Base-by-base conservation (phyloP, 352 stramenopile genomes). In the Phytopythium delawarense region DNA sequence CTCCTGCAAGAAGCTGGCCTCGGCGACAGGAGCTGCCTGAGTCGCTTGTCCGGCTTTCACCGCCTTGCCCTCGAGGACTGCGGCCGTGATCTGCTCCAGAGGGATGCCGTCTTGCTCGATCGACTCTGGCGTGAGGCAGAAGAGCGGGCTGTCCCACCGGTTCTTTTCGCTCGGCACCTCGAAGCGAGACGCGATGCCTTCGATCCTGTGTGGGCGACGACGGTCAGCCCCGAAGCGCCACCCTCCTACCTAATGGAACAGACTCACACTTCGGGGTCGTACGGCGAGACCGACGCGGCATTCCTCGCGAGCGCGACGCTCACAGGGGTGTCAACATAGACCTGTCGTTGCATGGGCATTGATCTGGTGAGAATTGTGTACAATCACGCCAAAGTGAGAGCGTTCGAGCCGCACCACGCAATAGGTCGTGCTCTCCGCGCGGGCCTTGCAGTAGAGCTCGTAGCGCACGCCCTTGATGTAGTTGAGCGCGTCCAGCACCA, bases 401-500 rank as follows among this genome's bases (percentile, higher is more conserved):
- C 42, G n/a, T 20, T 54, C 42, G 7, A 35, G 28, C 49, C 69
- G 57, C 59, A 87, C 73, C 59, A 98, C 88, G 52, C 92, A 96
- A 74, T 98, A 96, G 12, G 83, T 89, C 59, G 94, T 92, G 69
- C 78, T 90, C 63, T 92, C 82, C 28, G 92, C 88, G 49, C 96
- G 97, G 6, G 90, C 91, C 52, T 97, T 92, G 77, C 94, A 98
- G 70, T 97, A 97, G 35, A 98, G 77, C 71, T 98, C 92, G 72
- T 98, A 98, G 51, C 93, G 79, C 76, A 91, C 97, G 55, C 94
- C 94, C 66, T 98, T 98, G 69, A 97, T 98, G 67, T 98, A 97
- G 71, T 98, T 98, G 37, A 98, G 68, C 18, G 90, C 93, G 75
- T 98, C 94, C 56, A 98, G 73, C 72, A 98, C 86, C 3, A 98